Base-by-base conservation (phyloP, 1,139 yeast genomes). In the Protomyces pachydermus region DNA sequence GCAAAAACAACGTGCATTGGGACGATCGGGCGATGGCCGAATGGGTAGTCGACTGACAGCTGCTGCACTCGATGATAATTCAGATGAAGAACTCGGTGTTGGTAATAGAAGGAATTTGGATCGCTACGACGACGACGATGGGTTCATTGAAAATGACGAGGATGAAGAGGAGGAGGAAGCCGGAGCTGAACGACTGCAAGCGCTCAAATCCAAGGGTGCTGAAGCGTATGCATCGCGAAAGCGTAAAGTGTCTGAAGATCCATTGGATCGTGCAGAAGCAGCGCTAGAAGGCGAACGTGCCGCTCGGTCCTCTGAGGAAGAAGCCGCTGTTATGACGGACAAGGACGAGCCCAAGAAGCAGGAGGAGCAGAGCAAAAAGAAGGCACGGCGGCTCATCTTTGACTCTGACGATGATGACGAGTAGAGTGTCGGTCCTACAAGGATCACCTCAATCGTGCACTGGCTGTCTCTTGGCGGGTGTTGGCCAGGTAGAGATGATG, bases 1-100 rank as follows among this genome's bases (percentile, higher is more conserved):
- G 84, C 88, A 76, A 77, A 83, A 72, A 83, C 87, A 75, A 83
- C 86, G 75, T 82, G 85, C 79, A 80, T 91, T 78, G 86, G 84
- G 79, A 78, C 83, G 70, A 83, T 81, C 69, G 74, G 82, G 83
- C 66, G 85, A 81, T 65, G 80, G 68, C 74, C 77, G 61, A 50
- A 45, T 65, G 77, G 76, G 54, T 32, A 67, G 70, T 3, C 71
- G 52, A 9, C 25, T 70, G 63, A 65, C 67, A 23, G 69, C 68
- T 14, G 70, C 58, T 25, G 68, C 61, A 65, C 70, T 45, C 28
- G 76, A 70, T 34, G 78, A 79, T 58, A 79, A 77, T 42, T 80
- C 79, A 68, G 83, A 80, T 60, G 80, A 77, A 81, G 78, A 76
- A 45, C 71, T 68, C 65, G 79, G 80, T 69, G 10, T 38, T 10